Evolutionary conservation across 2,329 filamentous ascomycete genomes (phyloP).

Genomic region (Colletotrichum cuscutae): DNA sequence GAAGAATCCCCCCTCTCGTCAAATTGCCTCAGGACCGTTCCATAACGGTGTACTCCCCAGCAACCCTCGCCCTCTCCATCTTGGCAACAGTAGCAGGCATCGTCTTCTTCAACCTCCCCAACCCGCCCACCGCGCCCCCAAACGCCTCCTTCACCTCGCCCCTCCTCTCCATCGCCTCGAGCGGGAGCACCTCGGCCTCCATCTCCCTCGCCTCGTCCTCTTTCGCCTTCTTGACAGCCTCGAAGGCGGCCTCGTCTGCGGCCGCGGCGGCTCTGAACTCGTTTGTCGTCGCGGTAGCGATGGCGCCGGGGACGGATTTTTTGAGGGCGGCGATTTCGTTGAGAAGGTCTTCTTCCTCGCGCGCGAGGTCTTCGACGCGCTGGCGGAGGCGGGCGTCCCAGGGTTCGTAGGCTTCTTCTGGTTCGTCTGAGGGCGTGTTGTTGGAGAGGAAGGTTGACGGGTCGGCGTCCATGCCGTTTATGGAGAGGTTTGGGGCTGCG

Average conservation of each 20-base stretch:
- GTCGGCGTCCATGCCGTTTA: constrained; percentile 68
- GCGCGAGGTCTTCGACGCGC: constrained; percentile 68
- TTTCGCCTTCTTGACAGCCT: constrained; percentile 23
- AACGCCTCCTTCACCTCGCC: constrained; percentile 58
- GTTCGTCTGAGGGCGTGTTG: constrained; percentile 36
- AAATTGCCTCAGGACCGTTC: constrained; percentile 39
- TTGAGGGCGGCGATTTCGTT: constrained; percentile 72
- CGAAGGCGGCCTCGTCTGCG: constrained; percentile 57
- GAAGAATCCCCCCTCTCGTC: too few species aligned
- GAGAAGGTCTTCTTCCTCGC: constrained; percentile 71
- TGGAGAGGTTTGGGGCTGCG: constrained; percentile 68
- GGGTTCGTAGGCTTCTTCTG: constrained; percentile 63
- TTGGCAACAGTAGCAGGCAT: constrained; percentile 71
- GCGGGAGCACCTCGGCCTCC: constrained; percentile 41
- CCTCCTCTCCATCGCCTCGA: constrained; percentile 55
- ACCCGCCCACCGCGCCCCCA: constrained; percentile 57
- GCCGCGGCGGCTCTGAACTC: constrained; percentile 53
- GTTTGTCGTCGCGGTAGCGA: constrained; percentile 55
- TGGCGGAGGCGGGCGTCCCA: constrained; percentile 69
- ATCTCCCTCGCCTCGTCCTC: constrained; percentile 37
- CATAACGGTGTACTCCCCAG: constrained; percentile 67
- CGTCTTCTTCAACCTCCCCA: constrained; percentile 65
- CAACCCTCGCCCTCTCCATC: constrained; percentile 72
- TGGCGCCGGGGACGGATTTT: constrained; percentile 58
- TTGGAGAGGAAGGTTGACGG: constrained; percentile 50